These are phyloP conservation scores for Diaporthe destruens DNA, from an alignment of 2,329 filamentous ascomycete species.

Conservation along the genomic window DNA sequence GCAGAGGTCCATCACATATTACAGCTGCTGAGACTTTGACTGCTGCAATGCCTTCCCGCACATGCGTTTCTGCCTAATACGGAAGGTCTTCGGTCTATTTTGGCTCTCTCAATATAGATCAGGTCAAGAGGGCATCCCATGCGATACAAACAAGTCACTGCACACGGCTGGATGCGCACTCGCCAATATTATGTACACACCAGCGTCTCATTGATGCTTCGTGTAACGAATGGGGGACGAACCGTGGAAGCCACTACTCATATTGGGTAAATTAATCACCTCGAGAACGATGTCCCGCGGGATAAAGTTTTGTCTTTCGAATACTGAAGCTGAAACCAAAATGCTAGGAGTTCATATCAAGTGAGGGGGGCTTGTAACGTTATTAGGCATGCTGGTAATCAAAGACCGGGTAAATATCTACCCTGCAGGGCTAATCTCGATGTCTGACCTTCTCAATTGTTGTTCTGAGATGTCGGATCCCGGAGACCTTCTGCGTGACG, in stretches of 20 bases:
- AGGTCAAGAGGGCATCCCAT: not conserved
- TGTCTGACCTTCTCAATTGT: not conserved
- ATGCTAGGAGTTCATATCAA: not conserved
- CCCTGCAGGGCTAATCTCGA: conserved; percentile 1
- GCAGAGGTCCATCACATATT: not conserved
- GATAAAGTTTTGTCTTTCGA: not conserved
- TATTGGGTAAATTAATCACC: conserved; percentile 5
- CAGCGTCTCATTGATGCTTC: not conserved
- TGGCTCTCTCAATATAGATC: not conserved
- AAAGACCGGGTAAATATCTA: conserved; percentile 6
- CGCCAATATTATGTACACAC: not conserved
- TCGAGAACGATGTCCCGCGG: not conserved
- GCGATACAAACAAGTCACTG: not conserved
- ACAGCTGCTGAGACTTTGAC: not conserved
- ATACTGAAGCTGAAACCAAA: not conserved
- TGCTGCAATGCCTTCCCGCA: not conserved
- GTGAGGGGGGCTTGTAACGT: not conserved
- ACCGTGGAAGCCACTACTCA: not conserved
- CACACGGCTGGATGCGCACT: not conserved
- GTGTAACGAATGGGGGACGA: not conserved
- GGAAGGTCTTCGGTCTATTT: not conserved
- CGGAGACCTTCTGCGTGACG: not conserved
- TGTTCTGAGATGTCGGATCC: not conserved
- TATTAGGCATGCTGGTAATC: not conserved
- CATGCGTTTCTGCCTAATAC: not conserved